Evolutionary conservation across 192 early-diverging fungal genomes (phyloP), one percentile per base, ranked within the genome.

Genomic region (Gonapodya prolifera): DNA sequence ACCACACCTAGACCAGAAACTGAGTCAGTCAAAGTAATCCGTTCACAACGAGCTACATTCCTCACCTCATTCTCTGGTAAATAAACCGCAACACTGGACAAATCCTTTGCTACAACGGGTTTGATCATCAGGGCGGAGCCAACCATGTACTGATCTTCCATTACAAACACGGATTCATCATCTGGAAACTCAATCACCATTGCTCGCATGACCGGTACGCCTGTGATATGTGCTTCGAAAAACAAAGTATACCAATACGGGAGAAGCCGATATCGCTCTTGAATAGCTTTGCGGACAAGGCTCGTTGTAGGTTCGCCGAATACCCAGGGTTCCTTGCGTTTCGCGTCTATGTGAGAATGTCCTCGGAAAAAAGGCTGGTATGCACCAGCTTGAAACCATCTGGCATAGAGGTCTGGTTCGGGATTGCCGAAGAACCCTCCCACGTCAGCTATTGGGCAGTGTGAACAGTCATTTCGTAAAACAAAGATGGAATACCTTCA

Each of bases 391-490:
- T 99, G 98, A 83, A 98, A 99, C 98, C 98, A 99, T n/a, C 98
- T 92, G 17, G 91, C 83, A 75, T 98, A 84, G n/a, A 99, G 84
- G 76, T 96, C 92, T 0, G 91, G 77, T 1, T 93, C 90, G 33
- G 96, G 95, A 82, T 99, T 96, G 28, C 91, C 93, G 86, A 99
- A 99, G 84, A 99, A 99, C 18, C 98, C 95, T 34, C 95, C 95
- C 71, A 98, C 92, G 80, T 99, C 98, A 29, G 96, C 96, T 86
- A 33, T 16, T 69, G 36, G n/a, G 1, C 34, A 77, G 17, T 34
- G 33, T 77, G n/a, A 79, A 29, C 71, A 8, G 32, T 1, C 30
- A 77, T 23, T n/a, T n/a, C 34, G 1, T 23, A 69, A 30, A 77
- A 77, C 28, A 1, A 77, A 34, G 23, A 23, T 32, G 34, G 76